Percentiles rank a stretch among this genome's conserved stretches.
These are phyloP conservation scores for Guyanaporus albipodus DNA, from an alignment of 768 basidiomycete genomes.

Conservation along the genomic window DNA sequence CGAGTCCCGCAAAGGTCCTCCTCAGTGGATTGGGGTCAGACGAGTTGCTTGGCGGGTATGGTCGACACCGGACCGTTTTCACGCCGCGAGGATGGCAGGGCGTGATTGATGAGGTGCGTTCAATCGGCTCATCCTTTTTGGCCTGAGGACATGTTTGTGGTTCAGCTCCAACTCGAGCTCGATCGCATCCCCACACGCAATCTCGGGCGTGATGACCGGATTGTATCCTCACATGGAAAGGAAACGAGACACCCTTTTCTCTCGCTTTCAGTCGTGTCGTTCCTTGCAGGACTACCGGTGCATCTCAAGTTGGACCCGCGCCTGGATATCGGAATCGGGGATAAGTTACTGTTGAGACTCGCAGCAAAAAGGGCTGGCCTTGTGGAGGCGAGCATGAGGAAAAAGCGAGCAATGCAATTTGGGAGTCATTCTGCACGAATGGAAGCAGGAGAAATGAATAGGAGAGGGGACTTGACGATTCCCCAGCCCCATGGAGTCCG, in stretches of 20 bases:
- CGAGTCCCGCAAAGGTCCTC: slow-evolving; percentile 74
- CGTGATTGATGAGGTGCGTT: slow-evolving; percentile 71
- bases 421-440: slow-evolving; percentile 85
- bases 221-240: slow-evolving; percentile 87
- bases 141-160: background rate
- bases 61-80: slow-evolving; percentile 80
- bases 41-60: slow-evolving; percentile 92
- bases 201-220: slow-evolving; percentile 90
- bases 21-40: slow-evolving; percentile 93
- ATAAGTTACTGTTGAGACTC: slow-evolving; percentile 80
- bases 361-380: slow-evolving; percentile 74
- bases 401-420: slow-evolving; percentile 97
- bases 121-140: background rate
- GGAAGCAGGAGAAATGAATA: slow-evolving; percentile 53
- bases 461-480: slow-evolving; percentile 46
- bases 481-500: background rate
- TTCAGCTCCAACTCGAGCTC: slow-evolving; percentile 83
- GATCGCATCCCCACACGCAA: slow-evolving; percentile 86
- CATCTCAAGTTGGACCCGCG: slow-evolving; percentile 79
- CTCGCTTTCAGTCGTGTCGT: slow-evolving; percentile 71
- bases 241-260: slow-evolving; percentile 92
- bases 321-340: slow-evolving; percentile 72
- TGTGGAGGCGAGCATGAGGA: slow-evolving; percentile 64
- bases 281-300: slow-evolving; percentile 75
- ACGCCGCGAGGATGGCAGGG: slow-evolving; percentile 64